phyloP scores from a whole-genome alignment of 1,139 yeast genomes.

The Kodamaea suecica region DNA sequence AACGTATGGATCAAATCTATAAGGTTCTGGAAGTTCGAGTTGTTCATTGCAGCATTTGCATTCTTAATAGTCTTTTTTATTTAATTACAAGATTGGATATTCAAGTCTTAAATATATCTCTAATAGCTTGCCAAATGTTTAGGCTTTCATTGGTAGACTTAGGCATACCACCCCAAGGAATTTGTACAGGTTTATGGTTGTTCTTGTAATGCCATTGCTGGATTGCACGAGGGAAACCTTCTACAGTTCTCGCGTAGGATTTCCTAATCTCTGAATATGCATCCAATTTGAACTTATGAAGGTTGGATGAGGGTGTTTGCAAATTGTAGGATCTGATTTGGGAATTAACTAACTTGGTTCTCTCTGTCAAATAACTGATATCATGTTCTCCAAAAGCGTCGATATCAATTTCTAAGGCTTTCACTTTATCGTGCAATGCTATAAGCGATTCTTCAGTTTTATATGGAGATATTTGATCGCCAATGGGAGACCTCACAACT shows the following conservation, averaged over 20 bases:
- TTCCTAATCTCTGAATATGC: slow-evolving; percentile 49
- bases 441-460: slow-evolving; percentile 2
- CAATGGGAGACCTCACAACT: slow-evolving; percentile 19
- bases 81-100: neutral
- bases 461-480: slow-evolving; percentile 4
- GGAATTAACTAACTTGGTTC: slow-evolving; percentile 52
- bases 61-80: slow-evolving; percentile 7
- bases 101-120: slow-evolving; percentile 30
- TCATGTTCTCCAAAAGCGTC: slow-evolving; percentile 15
- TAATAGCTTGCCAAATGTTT: slow-evolving; percentile 33
- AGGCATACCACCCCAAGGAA: slow-evolving; percentile 6
- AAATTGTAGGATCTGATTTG: slow-evolving; percentile 69
- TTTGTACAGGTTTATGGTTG: slow-evolving; percentile 13
- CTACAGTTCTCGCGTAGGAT: slow-evolving; percentile 11
- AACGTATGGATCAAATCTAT: slow-evolving; percentile 8
- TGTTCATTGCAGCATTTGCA: slow-evolving; percentile 10
- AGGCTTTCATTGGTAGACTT: slow-evolving; percentile 6
- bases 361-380: slow-evolving; percentile 37
- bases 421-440: slow-evolving; percentile 3
- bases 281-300: slow-evolving; percentile 65
- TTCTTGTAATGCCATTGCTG: slow-evolving; percentile 21
- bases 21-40: slow-evolving; percentile 17
- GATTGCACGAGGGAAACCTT: slow-evolving; percentile 11
- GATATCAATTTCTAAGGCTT: slow-evolving; percentile 2
- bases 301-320: slow-evolving; percentile 67